Conservation (phyloP, 192 early-diverging fungal genomes). For the Linnemannia exigua region DNA sequence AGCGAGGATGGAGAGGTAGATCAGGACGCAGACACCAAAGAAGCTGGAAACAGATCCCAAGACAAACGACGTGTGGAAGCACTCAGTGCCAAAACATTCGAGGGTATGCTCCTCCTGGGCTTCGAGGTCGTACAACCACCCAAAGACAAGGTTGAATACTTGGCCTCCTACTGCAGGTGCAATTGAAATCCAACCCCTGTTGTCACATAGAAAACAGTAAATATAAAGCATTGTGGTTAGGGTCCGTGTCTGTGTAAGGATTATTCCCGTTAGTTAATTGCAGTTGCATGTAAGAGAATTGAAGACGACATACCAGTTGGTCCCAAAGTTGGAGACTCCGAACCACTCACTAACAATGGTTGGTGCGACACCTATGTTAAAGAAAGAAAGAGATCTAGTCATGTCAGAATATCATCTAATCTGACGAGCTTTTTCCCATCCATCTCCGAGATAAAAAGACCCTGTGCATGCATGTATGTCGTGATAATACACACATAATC, state of each 20-base stretch:
- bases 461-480: not conserved
- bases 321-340: slow-evolving; percentile 47
- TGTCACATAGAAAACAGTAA: slow-evolving; percentile 21
- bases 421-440: not conserved
- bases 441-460: not conserved
- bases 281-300: not conserved
- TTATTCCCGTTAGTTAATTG: not conserved
- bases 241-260: no score
- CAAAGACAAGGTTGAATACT: slow-evolving; percentile 73
- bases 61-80: slow-evolving; percentile 44
- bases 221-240: not conserved
- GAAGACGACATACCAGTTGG: slow-evolving; percentile 44
- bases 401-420: not conserved
- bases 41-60: slow-evolving; percentile 37
- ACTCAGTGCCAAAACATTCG: slow-evolving; percentile 47
- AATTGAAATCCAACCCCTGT: slow-evolving; percentile 72
- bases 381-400: not conserved
- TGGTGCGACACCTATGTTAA: slow-evolving; percentile 42
- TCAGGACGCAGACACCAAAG: slow-evolving; percentile 21
- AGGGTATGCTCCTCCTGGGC: slow-evolving; percentile 50
- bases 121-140: slow-evolving; percentile 66
- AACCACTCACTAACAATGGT: slow-evolving; percentile 62
- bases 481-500: not conserved
- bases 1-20: slow-evolving; percentile 22
- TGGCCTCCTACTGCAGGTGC: slow-evolving; percentile 75